Percentiles rank a stretch among this genome's conserved stretches.
Evolutionary conservation across 73 alveolate genomes (phyloP).

Genomic region (Uronychia setigera): DNA sequence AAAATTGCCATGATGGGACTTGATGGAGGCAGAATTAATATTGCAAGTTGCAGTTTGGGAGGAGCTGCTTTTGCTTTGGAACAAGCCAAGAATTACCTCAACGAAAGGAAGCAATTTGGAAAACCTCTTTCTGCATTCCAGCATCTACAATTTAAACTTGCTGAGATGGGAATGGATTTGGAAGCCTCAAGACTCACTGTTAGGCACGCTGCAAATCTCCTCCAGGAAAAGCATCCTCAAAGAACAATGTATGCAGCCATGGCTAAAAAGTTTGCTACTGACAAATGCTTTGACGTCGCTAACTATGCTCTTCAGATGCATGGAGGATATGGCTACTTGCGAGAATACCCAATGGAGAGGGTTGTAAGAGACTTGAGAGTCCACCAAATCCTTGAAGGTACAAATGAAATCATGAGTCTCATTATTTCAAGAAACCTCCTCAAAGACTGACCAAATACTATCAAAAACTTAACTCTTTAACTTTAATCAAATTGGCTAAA

Average conservation of each 20-base stretch:
- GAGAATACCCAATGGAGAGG: constrained; percentile 83
- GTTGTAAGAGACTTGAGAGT: constrained; percentile 87
- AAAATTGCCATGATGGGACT: constrained; percentile 89
- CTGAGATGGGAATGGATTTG: constrained; percentile 77
- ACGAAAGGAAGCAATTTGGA: constrained; percentile 80
- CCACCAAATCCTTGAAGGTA: constrained; percentile 88
- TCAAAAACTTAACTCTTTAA: not conserved
- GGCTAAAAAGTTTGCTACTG: constrained; percentile 92
- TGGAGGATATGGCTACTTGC: constrained; percentile 91
- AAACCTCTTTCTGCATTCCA: constrained; percentile 65
- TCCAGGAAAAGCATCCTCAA: constrained; percentile 63
- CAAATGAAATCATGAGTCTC: constrained; percentile 87
- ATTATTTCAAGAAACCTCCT: constrained; percentile 75
- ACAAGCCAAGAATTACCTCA: constrained; percentile 68
- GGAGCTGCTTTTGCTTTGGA: constrained; percentile 83
- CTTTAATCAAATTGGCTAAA: no score
- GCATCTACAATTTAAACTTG: constrained; percentile 73
- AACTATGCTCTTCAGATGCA: constrained; percentile 83
- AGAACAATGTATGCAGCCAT: constrained; percentile 78
- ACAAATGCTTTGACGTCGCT: constrained; percentile 76
- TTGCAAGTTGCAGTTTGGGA: constrained; percentile 83
- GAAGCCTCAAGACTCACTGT: constrained; percentile 88
- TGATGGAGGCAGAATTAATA: constrained; percentile 92
- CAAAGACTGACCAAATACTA: constrained; percentile 29
- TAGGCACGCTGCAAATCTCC: constrained; percentile 83